Evolutionary conservation across 2,329 filamentous ascomycete genomes (phyloP), one percentile per base, ranked within the genome.

Genomic region (Sclerotinia spermophila): DNA sequence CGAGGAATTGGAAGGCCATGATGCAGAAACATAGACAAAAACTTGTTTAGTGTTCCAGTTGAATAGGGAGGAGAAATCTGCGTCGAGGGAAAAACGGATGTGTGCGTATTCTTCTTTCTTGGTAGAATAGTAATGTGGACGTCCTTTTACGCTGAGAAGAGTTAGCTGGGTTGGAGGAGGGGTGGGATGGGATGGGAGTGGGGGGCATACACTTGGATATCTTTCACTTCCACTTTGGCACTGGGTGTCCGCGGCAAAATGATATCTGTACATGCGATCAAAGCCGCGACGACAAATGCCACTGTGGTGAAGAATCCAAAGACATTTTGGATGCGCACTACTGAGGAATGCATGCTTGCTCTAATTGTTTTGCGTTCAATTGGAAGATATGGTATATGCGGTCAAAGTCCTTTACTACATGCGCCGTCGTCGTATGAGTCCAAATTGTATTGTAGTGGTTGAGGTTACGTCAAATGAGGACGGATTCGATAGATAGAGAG

Each of bases 1-100:
- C 13, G 75, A 73, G 45, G 73, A 78, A 51, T 76, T 75, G 40
- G 81, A 76, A 58, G 85, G 83, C 89, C 89, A 91, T 77, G 89
- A 90, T 69, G 95, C 95, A 69, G 93, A 95, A 71, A 99, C 90
- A 84, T 97, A 99, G 81, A 97, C 90, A 83, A 98, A 99, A 78
- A 99, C 84, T 83, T 98, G 93, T 82, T 99, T 99, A 30, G 96
- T 99, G 86, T 99, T 99, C 96, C 95, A 99, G 79, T 92, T 97
- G 87, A 98, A 98, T 77, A 99, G 92, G 58, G 91, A 91, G 72
- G 89, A 91, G 72, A 99, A 87, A 83, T 99, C 95, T 68, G 94
- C 92, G 78, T 97, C 92, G 72, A 99, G 87, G 78, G 94, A 92
- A 85, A 99, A 99, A 80, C 90, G 91, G 79, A 99, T 91, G 80